A percentile compares a stretch with the other conserved stretches of the same genome.
phyloP scores from a whole-genome alignment of 2,329 filamentous ascomycete genomes.

The Neonectria hederae region DNA sequence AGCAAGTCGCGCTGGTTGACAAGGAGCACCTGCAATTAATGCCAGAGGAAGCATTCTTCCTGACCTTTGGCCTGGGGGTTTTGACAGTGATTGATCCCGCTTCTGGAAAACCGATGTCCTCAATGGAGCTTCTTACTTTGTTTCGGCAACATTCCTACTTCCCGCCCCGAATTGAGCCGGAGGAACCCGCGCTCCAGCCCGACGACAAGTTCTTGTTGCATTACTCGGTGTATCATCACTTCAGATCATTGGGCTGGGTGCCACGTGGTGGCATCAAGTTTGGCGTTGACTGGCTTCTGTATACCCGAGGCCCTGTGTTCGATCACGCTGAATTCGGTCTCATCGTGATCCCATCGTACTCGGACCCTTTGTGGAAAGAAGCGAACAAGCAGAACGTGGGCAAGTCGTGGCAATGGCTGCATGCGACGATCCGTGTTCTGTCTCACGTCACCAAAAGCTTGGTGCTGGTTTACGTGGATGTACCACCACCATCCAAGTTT shows the following conservation, averaged over 20 bases:
- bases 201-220: constrained; percentile 88
- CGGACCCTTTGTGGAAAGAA: constrained; percentile 75
- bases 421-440: constrained; percentile 89
- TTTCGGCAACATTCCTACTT: constrained; percentile 77
- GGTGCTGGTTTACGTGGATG: constrained; percentile 89
- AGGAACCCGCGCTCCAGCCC: constrained; percentile 62
- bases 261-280: constrained; percentile 94
- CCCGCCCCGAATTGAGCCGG: constrained; percentile 60
- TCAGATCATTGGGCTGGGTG: constrained; percentile 94
- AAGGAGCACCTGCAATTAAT: constrained; percentile 92
- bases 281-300: constrained; percentile 92
- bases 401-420: constrained; percentile 82
- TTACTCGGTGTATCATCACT: constrained; percentile 95
- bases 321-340: constrained; percentile 94
- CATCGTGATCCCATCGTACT: constrained; percentile 84
- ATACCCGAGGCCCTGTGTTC: constrained; percentile 92
- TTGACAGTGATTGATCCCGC: constrained; percentile 68
- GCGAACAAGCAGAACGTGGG: constrained; percentile 59
- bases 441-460: constrained; percentile 90
- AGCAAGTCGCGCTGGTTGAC: constrained; percentile 50
- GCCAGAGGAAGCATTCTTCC: constrained; percentile 90
- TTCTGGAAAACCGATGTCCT: constrained; percentile 57
- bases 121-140: constrained; percentile 68
- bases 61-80: constrained; percentile 81
- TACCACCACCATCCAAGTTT: constrained; percentile 73